Evolutionary conservation across 352 stramenopile species (phyloP).

Genomic region (Globisporangium heterothallicum): DNA sequence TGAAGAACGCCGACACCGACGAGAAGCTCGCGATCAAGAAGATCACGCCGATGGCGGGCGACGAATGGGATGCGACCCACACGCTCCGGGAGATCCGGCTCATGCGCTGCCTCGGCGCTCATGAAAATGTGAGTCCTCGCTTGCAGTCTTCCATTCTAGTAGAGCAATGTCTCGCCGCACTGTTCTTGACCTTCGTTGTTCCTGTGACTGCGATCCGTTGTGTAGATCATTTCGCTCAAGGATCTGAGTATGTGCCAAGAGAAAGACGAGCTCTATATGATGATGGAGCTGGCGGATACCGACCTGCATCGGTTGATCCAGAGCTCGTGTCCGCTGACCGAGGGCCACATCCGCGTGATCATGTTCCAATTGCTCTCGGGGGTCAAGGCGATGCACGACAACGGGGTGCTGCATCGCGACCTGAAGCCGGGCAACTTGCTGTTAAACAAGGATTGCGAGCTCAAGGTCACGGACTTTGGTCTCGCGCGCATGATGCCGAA

Average conservation of each 20-base stretch:
- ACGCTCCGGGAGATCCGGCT: slow-evolving; percentile 89
- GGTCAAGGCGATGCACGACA: slow-evolving; percentile 91
- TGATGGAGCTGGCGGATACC: slow-evolving; percentile 94
- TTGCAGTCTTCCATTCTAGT: too few relatives aligned
- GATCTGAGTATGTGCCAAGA: slow-evolving; percentile 88
- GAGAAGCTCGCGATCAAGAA: slow-evolving; percentile 92
- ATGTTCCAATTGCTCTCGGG: slow-evolving; percentile 83
- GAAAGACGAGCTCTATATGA: slow-evolving; percentile 95
- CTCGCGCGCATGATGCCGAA: slow-evolving; percentile 85
- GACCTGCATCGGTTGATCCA: slow-evolving; percentile 90
- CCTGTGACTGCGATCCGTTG: too few relatives aligned
- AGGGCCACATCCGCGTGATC: slow-evolving; percentile 82
- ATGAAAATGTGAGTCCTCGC: slow-evolving; percentile 77
- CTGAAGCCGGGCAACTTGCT: slow-evolving; percentile 94
- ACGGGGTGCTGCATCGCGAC: slow-evolving; percentile 91
- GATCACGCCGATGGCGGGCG: slow-evolving; percentile 88
- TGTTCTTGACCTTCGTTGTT: too few relatives aligned
- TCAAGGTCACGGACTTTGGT: slow-evolving; percentile 94
- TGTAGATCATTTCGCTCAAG: slow-evolving; percentile 85
- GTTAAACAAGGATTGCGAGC: slow-evolving; percentile 89
- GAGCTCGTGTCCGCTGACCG: slow-evolving; percentile 74
- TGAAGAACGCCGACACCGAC: slow-evolving; percentile 67
- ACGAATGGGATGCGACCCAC: slow-evolving; percentile 87
- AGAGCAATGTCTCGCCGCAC: too few relatives aligned
- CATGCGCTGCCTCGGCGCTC: slow-evolving; percentile 82